Evolutionary conservation across 352 stramenopile genomes (phyloP).

Genomic region (Phytophthora fragariaefolia): DNA sequence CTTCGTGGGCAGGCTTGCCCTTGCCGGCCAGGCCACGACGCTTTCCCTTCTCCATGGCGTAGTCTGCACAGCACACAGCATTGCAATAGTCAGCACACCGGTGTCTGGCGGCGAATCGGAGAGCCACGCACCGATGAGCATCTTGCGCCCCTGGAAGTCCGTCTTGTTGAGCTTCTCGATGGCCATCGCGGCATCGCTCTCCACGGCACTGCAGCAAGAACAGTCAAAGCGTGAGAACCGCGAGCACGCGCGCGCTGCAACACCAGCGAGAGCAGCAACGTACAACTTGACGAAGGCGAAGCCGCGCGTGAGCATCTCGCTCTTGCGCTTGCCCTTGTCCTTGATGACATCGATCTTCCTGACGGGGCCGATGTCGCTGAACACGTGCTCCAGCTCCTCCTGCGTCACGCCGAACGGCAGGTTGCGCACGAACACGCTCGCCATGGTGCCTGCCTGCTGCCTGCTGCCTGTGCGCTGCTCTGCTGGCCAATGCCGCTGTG

Average conservation of each 20-base stretch:
- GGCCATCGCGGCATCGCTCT: constrained; percentile 69
- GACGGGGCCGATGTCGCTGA: constrained; percentile 81
- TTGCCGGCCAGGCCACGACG: constrained; percentile 35
- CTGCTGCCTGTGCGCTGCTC: constrained; percentile 1
- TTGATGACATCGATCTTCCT: constrained; percentile 92
- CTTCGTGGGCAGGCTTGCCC: constrained; percentile 12
- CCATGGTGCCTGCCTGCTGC: constrained; percentile 33
- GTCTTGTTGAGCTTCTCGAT: constrained; percentile 81
- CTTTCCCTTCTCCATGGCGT: constrained; percentile 77
- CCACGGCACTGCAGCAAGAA: constrained; percentile 60
- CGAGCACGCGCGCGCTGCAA: neutral
- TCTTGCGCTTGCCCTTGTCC: constrained; percentile 87
- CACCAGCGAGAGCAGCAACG: constrained; percentile 30
- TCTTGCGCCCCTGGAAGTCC: constrained; percentile 80
- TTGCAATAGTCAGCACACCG: too few relatives aligned
- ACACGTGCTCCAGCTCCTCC: constrained; percentile 85
- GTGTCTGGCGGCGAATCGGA: too few relatives aligned
- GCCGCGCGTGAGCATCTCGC: constrained; percentile 78
- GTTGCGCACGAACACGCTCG: constrained; percentile 88
- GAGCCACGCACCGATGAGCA: constrained; percentile 73
- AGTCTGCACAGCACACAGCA: constrained; percentile 47
- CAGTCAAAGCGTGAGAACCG: neutral
- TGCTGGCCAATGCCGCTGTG: constrained; percentile 30
- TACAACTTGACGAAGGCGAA: constrained; percentile 91
- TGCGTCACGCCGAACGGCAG: constrained; percentile 87